Base-by-base conservation (phyloP, 2,329 filamentous ascomycete genomes). In the Tolypocladium capitatum region DNA sequence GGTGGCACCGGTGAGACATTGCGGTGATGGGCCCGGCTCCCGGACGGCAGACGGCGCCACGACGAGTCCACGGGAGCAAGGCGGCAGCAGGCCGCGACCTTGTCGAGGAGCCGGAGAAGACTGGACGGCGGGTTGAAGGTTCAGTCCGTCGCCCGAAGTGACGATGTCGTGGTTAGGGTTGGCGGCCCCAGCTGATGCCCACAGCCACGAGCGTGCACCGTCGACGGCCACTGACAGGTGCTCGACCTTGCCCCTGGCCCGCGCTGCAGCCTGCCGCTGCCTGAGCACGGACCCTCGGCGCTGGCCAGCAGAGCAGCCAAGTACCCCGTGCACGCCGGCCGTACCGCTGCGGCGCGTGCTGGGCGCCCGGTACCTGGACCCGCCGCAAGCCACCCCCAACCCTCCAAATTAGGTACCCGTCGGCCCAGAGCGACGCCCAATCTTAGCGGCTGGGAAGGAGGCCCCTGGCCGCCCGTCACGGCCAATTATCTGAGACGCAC, bases 371-470 rank as follows among this genome's bases (percentile, higher is more conserved):
- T 46, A 41, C 45, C 34, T 31, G 34, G 45, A 34, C 30, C 45
- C 45, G 45, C 45, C 18, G 35, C 45, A 41, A 33, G 45, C 45
- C 38, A 42, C 38, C 38, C 24, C 45, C 36, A 16, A 42, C 27
- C 40, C 40, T 18, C 46, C 46, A 48, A 48, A 44, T 48, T 36
- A 40, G 45, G 35, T 46, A 30, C 20, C 46, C 42, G 46, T 48
- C 46, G 33, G 41, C 36, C 47, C 41, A 48, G 42, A 27, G 33
- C 46, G 46, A 41, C 24, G 46, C 46, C 46, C 46, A 48, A 48
- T 48, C 47, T 42, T 35, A 38, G 46, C 31, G 24, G 33, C 41
- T 30, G 34, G 41, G 33, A 24, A 47, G 31, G 32, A 30, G 18
- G 42, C 21, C 47, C 47, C 47, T 45, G 43, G 46, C 40, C 46